Percentiles rank a stretch among this genome's conserved stretches.
These are phyloP conservation scores for Bifiguratus adelaidae DNA, from an alignment of 192 early-diverging fungal species.

Conservation along the genomic window DNA sequence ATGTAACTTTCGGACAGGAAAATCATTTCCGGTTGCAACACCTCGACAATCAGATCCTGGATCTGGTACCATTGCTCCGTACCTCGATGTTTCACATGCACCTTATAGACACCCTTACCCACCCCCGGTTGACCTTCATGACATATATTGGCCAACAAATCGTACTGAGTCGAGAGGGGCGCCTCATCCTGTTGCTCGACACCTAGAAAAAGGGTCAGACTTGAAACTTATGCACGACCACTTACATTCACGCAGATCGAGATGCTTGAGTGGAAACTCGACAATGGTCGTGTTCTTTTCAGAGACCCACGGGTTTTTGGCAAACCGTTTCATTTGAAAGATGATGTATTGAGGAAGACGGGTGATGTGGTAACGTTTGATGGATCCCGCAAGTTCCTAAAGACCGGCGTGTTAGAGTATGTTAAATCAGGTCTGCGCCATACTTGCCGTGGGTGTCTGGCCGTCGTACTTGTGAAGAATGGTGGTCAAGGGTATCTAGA, in stretches of 20 bases:
- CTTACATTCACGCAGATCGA: constrained; percentile 77
- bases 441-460: constrained; percentile 42
- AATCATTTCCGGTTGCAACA: constrained; percentile 91
- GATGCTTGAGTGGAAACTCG: constrained; percentile 80
- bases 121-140: constrained; percentile 72
- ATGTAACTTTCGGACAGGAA: constrained; percentile 87
- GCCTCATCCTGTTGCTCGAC: constrained; percentile 36
- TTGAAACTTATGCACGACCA: constrained; percentile 6
- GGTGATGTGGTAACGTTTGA: constrained; percentile 64
- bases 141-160: constrained; percentile 85
- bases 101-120: constrained; percentile 66
- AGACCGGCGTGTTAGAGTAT: neutral
- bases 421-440: neutral
- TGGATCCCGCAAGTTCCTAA: constrained; percentile 36
- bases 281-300: constrained; percentile 98
- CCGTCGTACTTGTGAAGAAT: constrained; percentile 85
- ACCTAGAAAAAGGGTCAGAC: constrained; percentile 16
- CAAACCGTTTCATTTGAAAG: constrained; percentile 85
- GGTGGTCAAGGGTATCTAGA: constrained; percentile 58
- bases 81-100: constrained; percentile 65
- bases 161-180: constrained; percentile 46
- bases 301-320: constrained; percentile 65
- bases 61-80: constrained; percentile 91
- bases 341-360: constrained; percentile 79
- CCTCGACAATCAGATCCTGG: constrained; percentile 88